Evolutionary conservation across 1,139 yeast genomes (phyloP), one percentile per base, ranked within the genome.

Genomic region (Suhomyces anneliseae): DNA sequence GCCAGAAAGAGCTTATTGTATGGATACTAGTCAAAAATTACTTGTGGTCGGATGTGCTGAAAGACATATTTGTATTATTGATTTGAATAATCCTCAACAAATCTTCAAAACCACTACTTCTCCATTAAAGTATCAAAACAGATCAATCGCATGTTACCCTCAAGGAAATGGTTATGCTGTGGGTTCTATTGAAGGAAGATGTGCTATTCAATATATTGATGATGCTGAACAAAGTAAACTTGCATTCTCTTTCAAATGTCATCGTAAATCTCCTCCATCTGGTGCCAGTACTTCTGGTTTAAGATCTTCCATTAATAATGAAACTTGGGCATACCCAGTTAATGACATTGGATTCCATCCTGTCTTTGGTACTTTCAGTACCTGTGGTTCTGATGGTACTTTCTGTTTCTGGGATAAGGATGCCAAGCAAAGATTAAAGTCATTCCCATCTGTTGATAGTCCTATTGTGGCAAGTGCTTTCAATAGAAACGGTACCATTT

Each of bases 361-460:
- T 5, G 71, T 80, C 12, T 86, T 84, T 65, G 97, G 97, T 38
- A 90, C 99, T 1, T 87, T 95, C 66, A 84, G 86, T 45, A 95
- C 99, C 6, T 95, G 96, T 0, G 99, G 99, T 10, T 81, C 95
- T 35, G 99, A 95, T 66, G 99, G 99, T 12, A 79, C 95, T 7
- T 87, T 90, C 71, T 86, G 92, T 59, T 87, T 88, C 70, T 95
- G 99, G 99, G 99, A 95, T 65, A 90, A 90, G 68, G 97, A 90
- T 60, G 87, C 95, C 45, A 83, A 87, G 64, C 96, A 89, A 64
- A 80, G 98, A 57, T 79, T 93, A 55, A 88, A 87, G 68, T 89
- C 87, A 33, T 88, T 85, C 70, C 90, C 93, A 4, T 69, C 79
- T 14, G 77, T 88, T 29, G 86, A 85, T 39, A 84, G 85, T 35